Percentiles rank a stretch among this genome's conserved stretches.
phyloP scores from a whole-genome alignment of 2,329 filamentous ascomycete species.

The Hymenoscyphus salicellus region DNA sequence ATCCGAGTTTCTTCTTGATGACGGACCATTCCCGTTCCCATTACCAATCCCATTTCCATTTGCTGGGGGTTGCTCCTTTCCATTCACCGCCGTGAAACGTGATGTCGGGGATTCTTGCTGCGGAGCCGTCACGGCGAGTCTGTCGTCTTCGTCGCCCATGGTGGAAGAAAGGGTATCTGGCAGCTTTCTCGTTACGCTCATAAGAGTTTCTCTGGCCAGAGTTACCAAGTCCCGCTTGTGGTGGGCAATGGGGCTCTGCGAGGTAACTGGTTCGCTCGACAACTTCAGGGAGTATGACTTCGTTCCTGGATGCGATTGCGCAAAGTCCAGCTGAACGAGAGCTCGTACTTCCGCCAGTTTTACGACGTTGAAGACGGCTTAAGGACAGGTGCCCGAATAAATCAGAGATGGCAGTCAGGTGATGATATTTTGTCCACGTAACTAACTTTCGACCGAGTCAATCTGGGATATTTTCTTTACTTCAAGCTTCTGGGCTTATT shows the following conservation, averaged over 20 bases:
- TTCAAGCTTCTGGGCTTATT: not conserved
- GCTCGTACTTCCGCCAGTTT: conserved; percentile 24
- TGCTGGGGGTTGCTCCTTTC: conserved; percentile 2
- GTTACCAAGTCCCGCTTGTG: conserved; percentile 25
- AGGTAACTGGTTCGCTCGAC: conserved; percentile 20
- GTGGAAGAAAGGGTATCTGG: not conserved
- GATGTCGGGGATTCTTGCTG: conserved; percentile 33
- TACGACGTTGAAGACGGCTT: conserved; percentile 10
- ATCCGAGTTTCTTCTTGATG: conserved; percentile 31
- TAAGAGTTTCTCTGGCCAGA: conserved; percentile 27
- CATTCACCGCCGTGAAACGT: conserved; percentile 38
- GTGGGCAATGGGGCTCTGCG: conserved; percentile 20
- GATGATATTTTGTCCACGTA: not conserved
- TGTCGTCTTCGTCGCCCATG: conserved; percentile 21
- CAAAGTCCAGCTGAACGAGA: conserved; percentile 22
- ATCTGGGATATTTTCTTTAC: not conserved
- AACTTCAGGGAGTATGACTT: conserved; percentile 15
- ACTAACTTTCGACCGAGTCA: not conserved
- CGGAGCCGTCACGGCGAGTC: conserved; percentile 5
- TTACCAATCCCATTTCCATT: conserved; percentile 19
- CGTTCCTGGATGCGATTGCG: conserved; percentile 21
- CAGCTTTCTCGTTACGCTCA: conserved; percentile 6
- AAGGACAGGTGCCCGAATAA: conserved; percentile 2
- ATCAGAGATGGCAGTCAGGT: conserved; percentile 7
- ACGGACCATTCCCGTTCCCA: conserved; percentile 17